Evolutionary conservation across 352 stramenopile species (phyloP).

Genomic region (Globisporangium cylindrosporum): DNA sequence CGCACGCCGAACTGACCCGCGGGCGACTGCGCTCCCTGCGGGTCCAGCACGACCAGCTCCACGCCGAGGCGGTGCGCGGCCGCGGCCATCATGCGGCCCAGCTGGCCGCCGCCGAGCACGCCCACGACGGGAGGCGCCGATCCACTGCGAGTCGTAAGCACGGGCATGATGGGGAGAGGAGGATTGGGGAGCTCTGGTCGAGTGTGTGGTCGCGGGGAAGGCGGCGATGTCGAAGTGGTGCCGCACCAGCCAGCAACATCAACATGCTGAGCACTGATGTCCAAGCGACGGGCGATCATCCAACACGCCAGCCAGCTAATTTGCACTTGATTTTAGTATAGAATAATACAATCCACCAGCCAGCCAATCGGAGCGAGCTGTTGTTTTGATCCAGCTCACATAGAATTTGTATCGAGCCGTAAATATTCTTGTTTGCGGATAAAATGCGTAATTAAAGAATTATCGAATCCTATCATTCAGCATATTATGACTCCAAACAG

Average conservation of each 20-base stretch:
- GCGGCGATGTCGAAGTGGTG: conserved; percentile 15
- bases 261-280: conserved; percentile 4
- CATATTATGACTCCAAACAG: not conserved
- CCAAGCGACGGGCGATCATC: conserved; percentile 5
- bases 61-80: conserved; percentile 94
- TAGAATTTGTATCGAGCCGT: too few species aligned
- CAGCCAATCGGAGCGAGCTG: too few species aligned
- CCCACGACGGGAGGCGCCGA: conserved; percentile 71
- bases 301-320: conserved; percentile 1
- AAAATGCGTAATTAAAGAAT: too few species aligned
- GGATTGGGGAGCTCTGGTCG: not conserved
- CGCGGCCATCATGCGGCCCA: conserved; percentile 98
- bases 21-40: conserved; percentile 64
- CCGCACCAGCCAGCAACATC: conserved; percentile 10
- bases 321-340: too few species aligned
- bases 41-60: conserved; percentile 92
- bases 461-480: not conserved
- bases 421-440: too few species aligned
- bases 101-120: conserved; percentile 95
- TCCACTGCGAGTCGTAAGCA: conserved; percentile 43
- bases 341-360: too few species aligned
- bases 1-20: conserved; percentile 68
- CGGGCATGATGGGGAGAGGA: conserved; percentile 29
- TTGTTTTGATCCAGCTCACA: too few species aligned
- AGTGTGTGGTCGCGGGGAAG: not conserved